A percentile compares a stretch with the other conserved stretches of the same genome.
These are phyloP conservation scores for Leucoagaricus sp. DNA, from an alignment of 1,284 basidiomycete species.

Conservation along the genomic window DNA sequence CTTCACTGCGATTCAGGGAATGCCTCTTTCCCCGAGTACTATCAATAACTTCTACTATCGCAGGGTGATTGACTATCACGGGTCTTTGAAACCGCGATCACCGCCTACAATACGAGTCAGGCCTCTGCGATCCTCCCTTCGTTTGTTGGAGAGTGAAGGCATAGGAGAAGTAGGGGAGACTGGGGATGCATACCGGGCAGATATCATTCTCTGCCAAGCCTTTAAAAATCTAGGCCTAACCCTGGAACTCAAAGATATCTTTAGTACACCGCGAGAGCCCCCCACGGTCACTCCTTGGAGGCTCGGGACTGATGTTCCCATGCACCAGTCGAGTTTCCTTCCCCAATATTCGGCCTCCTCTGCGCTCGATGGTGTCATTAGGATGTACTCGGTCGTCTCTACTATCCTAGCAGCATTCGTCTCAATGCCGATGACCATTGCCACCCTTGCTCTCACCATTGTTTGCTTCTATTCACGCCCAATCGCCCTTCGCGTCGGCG, in stretches of 20 bases:
- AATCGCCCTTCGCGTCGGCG: slow-evolving; percentile 31
- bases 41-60: slow-evolving; percentile 10
- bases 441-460: slow-evolving; percentile 36
- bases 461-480: slow-evolving; percentile 42
- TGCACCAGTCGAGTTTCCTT: slow-evolving; percentile 5
- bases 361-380: slow-evolving; percentile 13
- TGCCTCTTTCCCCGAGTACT: not conserved
- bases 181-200: slow-evolving; percentile 18
- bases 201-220: slow-evolving; percentile 27
- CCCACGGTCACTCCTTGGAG: not conserved
- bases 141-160: slow-evolving; percentile 6
- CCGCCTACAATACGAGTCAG: slow-evolving; percentile 2
- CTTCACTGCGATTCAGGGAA: not conserved
- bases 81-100: not conserved
- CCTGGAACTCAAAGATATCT: slow-evolving; percentile 28
- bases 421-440: slow-evolving; percentile 36
- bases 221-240: slow-evolving; percentile 35
- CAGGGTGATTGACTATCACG: slow-evolving; percentile 7
- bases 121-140: slow-evolving; percentile 1
- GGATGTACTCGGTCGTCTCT: slow-evolving; percentile 17
- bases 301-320: slow-evolving; percentile 6
- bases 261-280: slow-evolving; percentile 16
- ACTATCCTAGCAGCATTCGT: slow-evolving; percentile 25
- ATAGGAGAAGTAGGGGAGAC: slow-evolving; percentile 10
- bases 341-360: slow-evolving; percentile 1